Evolutionary conservation across 139 green algal species (phyloP).

Genomic region (Haematococcus lacustris): DNA sequence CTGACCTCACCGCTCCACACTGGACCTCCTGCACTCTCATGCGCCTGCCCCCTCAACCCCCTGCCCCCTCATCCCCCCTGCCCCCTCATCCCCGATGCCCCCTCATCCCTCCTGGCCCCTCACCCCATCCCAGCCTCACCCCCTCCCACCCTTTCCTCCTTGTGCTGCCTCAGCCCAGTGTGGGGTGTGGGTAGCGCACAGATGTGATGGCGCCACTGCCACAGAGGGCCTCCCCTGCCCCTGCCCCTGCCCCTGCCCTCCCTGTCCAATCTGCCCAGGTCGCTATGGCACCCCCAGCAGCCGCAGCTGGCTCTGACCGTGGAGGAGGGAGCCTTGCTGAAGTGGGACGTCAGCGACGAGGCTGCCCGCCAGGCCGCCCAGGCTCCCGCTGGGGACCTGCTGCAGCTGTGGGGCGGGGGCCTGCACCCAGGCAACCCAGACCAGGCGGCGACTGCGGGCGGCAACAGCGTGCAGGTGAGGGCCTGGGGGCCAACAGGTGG

Average conservation of each 20-base stretch:
- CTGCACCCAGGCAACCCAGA: constrained; percentile 46
- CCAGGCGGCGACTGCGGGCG: constrained; percentile 37
- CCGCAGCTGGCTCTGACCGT: constrained; percentile 33
- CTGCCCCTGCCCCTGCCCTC: background rate
- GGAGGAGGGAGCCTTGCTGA: constrained; percentile 39
- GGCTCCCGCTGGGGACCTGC: constrained; percentile 34
- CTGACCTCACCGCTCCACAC: no score
- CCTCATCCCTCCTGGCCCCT: background rate
- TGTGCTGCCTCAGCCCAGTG: background rate
- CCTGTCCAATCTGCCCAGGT: constrained; percentile 12
- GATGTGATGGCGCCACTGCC: background rate
- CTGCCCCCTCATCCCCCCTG: background rate
- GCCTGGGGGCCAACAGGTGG: no score
- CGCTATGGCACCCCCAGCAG: constrained; percentile 37
- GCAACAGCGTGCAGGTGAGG: constrained; percentile 47
- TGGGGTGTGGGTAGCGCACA: background rate
- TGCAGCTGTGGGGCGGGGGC: constrained; percentile 48
- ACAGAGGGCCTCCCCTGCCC: no score
- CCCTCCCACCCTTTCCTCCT: background rate
- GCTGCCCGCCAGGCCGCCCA: constrained; percentile 6
- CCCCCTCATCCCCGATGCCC: background rate
- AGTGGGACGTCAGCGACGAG: constrained; percentile 31
- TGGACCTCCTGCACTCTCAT: background rate
- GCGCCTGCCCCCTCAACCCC: background rate
- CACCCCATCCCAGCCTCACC: background rate